phyloP scores from a whole-genome alignment of 179 eudicot genomes.

The Nepenthes alata region DNA sequence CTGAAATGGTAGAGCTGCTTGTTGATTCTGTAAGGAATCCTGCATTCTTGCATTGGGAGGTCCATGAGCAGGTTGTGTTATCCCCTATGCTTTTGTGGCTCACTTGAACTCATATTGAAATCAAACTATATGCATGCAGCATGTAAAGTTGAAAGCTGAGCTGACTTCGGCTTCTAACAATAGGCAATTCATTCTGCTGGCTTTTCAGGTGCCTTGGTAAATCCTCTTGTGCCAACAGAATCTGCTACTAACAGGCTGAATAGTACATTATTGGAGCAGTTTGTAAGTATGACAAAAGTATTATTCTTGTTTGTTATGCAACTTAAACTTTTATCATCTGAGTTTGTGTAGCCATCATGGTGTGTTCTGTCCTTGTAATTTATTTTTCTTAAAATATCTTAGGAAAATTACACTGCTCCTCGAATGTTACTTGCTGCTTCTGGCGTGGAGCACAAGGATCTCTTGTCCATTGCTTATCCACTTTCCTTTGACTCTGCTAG shows the following conservation, averaged over 20 bases:
- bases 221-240: constrained; percentile 76
- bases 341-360: background rate
- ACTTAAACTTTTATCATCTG: background rate
- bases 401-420: constrained; percentile 85
- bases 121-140: constrained; percentile 24
- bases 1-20: constrained; percentile 93
- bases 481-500: constrained; percentile 61
- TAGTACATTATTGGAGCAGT: constrained; percentile 56
- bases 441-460: constrained; percentile 84
- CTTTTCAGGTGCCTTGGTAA: constrained; percentile 60
- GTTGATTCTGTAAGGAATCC: constrained; percentile 85
- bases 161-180: constrained; percentile 60
- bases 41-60: constrained; percentile 89
- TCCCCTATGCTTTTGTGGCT: background rate
- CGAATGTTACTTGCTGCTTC: constrained; percentile 89
- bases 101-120: background rate
- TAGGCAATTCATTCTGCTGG: constrained; percentile 90
- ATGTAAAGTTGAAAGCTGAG: constrained; percentile 61
- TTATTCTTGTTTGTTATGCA: no score
- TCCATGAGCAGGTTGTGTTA: constrained; percentile 63
- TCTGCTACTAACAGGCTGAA: constrained; percentile 44
- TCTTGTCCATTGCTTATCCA: constrained; percentile 71
- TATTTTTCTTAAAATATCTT: background rate
- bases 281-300: constrained; percentile 40
- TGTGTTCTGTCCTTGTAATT: no score